Conservation (phyloP, 1,139 yeast species). For the Pichia sp. region DNA sequence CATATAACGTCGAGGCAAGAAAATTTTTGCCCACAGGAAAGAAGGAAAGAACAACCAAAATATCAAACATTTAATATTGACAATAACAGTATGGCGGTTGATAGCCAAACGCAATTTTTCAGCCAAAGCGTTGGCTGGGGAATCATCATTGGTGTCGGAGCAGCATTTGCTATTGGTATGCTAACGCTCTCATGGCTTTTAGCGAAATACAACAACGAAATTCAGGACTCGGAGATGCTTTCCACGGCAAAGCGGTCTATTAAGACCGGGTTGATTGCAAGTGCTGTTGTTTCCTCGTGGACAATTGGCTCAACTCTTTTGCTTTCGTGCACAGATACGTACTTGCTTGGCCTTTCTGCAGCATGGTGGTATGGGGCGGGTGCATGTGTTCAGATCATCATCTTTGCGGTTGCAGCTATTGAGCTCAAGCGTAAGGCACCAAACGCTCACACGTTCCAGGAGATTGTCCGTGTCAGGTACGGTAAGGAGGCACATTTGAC, state of each 20-base stretch:
- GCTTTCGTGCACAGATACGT: conserved; percentile 26
- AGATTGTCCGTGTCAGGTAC: conserved; percentile 45
- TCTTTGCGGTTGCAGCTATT: conserved; percentile 49
- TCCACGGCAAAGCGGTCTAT: conserved; percentile 37
- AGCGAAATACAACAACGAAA: conserved; percentile 70
- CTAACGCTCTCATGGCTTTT: conserved; percentile 63
- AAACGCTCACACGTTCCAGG: conserved; percentile 51
- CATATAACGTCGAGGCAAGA: no score
- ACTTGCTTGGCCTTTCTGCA: conserved; percentile 38
- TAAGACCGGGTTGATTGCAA: conserved; percentile 36
- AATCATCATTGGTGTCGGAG: conserved; percentile 82
- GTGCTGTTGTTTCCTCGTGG: conserved; percentile 38
- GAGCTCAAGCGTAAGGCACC: conserved; percentile 54
- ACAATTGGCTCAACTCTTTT: conserved; percentile 37
- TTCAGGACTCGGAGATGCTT: conserved; percentile 84
- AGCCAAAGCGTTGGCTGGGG: conserved; percentile 84
- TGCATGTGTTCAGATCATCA: conserved; percentile 49
- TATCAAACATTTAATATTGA: no score
- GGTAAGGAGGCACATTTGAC: conserved; percentile 36
- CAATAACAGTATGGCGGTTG: conserved; percentile 6
- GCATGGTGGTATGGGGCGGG: conserved; percentile 52
- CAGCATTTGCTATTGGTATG: conserved; percentile 78
- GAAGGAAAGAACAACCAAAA: no score
- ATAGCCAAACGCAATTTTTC: conserved; percentile 34
- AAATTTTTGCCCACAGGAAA: no score